Evolutionary conservation across 148 eudicot species (phyloP).

Genomic region (Rhododendron ovatum): DNA sequence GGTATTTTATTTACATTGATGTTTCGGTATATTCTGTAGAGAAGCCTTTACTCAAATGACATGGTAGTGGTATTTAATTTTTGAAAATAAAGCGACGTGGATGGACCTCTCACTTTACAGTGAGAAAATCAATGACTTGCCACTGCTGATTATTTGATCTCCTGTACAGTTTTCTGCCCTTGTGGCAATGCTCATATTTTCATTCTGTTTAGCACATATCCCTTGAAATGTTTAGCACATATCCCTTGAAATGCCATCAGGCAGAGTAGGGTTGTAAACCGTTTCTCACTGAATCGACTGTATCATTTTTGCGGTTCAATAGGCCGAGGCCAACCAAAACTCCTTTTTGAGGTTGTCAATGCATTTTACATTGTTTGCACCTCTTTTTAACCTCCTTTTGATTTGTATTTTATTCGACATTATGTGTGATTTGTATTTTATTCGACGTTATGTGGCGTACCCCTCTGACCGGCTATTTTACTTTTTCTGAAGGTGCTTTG

Average conservation of each 20-base stretch:
- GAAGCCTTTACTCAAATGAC: neutral
- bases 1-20: neutral
- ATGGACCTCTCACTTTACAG: neutral
- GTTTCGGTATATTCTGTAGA: neutral
- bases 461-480: neutral
- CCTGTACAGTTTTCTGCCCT: neutral
- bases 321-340: neutral
- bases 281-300: neutral
- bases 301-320: neutral
- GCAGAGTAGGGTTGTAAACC: neutral
- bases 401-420: neutral
- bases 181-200: neutral
- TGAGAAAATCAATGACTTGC: neutral
- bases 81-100: neutral
- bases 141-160: neutral
- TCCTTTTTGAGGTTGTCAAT: neutral
- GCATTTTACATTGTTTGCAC: neutral
- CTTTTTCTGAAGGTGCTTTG: conserved; percentile 7
- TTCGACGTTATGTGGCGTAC: neutral
- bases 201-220: neutral
- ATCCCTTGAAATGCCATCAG: neutral
- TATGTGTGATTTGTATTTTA: neutral
- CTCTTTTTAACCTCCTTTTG: neutral
- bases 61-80: neutral
- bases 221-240: too few species aligned